Conservation (phyloP, 306 rosid genomes). For the Cucurbita pepo region DNA sequence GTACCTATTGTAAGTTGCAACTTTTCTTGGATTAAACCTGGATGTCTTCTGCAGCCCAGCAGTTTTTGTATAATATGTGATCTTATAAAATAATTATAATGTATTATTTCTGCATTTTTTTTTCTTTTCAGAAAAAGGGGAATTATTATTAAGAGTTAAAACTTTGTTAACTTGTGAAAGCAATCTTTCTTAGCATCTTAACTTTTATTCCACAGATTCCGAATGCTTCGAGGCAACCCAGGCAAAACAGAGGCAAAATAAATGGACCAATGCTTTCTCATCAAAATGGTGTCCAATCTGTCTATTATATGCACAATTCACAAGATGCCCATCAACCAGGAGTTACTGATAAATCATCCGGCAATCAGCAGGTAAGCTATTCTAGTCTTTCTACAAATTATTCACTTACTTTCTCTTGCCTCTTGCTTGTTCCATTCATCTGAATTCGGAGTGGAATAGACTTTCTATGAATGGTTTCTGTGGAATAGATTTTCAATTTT, state of each 20-base stretch:
- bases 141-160: not conserved
- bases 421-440: not conserved
- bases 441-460: not conserved
- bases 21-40: not conserved
- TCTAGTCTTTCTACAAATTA: not conserved
- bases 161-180: not conserved
- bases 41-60: not conserved
- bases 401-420: not conserved
- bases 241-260: conserved; percentile 62
- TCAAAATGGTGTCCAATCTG: conserved; percentile 30
- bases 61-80: not conserved
- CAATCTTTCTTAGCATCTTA: not conserved
- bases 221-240: conserved; percentile 39
- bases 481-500: not conserved
- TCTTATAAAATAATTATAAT: not conserved
- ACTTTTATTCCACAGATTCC: conserved; percentile 32
- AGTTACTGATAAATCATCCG: conserved; percentile 30
- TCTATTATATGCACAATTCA: conserved; percentile 18
- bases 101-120: not conserved
- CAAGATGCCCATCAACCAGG: conserved; percentile 31
- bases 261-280: conserved; percentile 39
- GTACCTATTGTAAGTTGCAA: conserved; percentile 36
- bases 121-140: not conserved
- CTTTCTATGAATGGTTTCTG: not conserved
- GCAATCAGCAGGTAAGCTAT: conserved; percentile 45